These are phyloP conservation scores for Cornus florida DNA, from an alignment of 148 eudicot species.

Conservation along the genomic window DNA sequence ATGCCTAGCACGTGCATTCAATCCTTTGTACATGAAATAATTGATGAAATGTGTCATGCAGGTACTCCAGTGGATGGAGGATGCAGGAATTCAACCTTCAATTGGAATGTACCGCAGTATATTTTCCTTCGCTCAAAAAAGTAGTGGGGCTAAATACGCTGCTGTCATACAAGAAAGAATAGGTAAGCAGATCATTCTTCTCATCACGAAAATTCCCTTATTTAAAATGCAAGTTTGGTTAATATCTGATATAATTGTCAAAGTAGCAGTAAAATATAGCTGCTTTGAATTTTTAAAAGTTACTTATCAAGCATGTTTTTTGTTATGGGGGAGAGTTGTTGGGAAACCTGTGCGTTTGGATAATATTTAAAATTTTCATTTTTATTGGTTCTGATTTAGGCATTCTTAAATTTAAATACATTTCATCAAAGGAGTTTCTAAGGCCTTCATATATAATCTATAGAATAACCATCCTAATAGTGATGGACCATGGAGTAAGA, in stretches of 20 bases:
- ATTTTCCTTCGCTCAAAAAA: conserved; percentile 61
- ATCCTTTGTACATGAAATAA: not conserved
- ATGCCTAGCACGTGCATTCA: not conserved
- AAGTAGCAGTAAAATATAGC: not conserved
- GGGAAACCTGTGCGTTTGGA: not conserved
- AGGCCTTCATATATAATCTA: too few species aligned
- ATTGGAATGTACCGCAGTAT: conserved; percentile 53
- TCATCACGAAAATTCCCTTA: not conserved
- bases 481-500: not conserved
- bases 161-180: conserved; percentile 54
- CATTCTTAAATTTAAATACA: too few species aligned
- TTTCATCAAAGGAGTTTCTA: too few species aligned
- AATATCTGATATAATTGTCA: not conserved
- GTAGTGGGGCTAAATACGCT: conserved; percentile 59
- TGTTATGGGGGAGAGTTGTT: too few species aligned
- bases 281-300: not conserved
- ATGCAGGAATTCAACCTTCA: conserved; percentile 74
- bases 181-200: conserved; percentile 30
- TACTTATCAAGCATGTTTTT: not conserved
- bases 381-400: not conserved
- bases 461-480: not conserved
- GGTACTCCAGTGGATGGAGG: conserved; percentile 97
- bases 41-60: conserved; percentile 21
- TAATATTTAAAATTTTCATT: not conserved
- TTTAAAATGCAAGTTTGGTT: not conserved